Evolutionary conservation across 2,329 filamentous ascomycete species (phyloP).

Genomic region (Talaromyces sp.): DNA sequence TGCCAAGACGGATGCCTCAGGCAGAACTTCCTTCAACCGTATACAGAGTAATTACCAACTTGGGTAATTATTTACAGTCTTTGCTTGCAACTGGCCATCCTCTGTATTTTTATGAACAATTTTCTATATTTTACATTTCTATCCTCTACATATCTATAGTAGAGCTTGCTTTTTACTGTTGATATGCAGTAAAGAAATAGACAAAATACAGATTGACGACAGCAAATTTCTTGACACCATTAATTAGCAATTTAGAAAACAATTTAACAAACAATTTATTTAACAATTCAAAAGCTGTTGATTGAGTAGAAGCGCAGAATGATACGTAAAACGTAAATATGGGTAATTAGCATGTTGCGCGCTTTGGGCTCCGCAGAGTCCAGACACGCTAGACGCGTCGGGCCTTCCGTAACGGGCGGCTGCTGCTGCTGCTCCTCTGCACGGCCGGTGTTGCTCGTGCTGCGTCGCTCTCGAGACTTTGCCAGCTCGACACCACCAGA

Average conservation of each 20-base stretch:
- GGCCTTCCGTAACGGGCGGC: not conserved
- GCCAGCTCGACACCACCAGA: not conserved
- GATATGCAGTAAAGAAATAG: not conserved
- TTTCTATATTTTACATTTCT: not conserved
- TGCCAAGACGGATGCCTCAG: constrained; percentile 1
- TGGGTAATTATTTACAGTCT: not conserved
- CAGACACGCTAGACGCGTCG: constrained; percentile 15
- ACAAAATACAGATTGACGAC: not conserved
- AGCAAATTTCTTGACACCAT: not conserved
- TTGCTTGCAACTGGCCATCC: not conserved
- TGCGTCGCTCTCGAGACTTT: not conserved
- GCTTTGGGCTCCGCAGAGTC: not conserved
- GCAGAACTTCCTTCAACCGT: not conserved
- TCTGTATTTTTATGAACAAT: not conserved
- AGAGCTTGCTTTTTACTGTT: not conserved
- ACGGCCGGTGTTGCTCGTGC: not conserved
- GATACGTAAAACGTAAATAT: not conserved
- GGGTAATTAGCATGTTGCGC: not conserved
- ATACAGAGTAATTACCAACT: no score
- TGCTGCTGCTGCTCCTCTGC: not conserved
- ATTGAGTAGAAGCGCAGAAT: not conserved
- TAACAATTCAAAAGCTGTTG: not conserved
- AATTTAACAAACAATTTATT: no score
- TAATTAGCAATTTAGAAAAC: not conserved
- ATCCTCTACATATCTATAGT: not conserved